These are phyloP conservation scores for Linnemannia exigua DNA, from an alignment of 192 early-diverging fungal species.

Conservation along the genomic window DNA sequence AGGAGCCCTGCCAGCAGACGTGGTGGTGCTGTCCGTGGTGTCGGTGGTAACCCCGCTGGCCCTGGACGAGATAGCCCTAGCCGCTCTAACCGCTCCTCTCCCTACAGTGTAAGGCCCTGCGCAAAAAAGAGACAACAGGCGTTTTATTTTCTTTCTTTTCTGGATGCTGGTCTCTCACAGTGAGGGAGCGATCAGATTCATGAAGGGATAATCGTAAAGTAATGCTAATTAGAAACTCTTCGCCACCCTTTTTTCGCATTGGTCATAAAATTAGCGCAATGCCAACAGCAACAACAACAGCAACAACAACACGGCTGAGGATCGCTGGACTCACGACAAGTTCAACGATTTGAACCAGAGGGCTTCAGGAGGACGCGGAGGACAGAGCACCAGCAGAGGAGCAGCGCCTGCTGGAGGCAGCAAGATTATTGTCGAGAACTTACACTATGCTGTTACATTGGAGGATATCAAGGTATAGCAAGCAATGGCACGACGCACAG, in stretches of 20 bases:
- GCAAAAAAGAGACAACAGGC: background rate
- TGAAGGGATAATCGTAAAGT: background rate
- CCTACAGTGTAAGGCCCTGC: slow-evolving; percentile 27
- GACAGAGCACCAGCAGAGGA: background rate
- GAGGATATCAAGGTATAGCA: slow-evolving; percentile 62
- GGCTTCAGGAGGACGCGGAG: slow-evolving; percentile 7
- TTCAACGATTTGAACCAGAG: slow-evolving; percentile 47
- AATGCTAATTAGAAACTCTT: background rate
- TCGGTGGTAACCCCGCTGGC: background rate
- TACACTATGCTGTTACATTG: slow-evolving; percentile 72
- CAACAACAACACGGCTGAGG: slow-evolving; percentile 10
- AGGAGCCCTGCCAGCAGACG: slow-evolving; percentile 37
- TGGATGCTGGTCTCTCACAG: background rate
- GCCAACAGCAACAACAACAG: background rate
- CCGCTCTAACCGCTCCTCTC: slow-evolving; percentile 42
- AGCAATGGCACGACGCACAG: background rate
- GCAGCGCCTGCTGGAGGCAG: slow-evolving; percentile 21
- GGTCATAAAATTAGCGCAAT: slow-evolving; percentile 31
- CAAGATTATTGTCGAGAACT: slow-evolving; percentile 65
- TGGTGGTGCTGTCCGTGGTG: slow-evolving; percentile 28
- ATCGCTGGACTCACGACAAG: slow-evolving; percentile 63
- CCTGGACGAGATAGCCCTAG: slow-evolving; percentile 44
- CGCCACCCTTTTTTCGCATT: background rate
- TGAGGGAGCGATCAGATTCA: background rate
- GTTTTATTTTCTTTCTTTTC: background rate